Base-by-base conservation (phyloP, 129 eudicot species). In the Dittrichia graveolens region DNA sequence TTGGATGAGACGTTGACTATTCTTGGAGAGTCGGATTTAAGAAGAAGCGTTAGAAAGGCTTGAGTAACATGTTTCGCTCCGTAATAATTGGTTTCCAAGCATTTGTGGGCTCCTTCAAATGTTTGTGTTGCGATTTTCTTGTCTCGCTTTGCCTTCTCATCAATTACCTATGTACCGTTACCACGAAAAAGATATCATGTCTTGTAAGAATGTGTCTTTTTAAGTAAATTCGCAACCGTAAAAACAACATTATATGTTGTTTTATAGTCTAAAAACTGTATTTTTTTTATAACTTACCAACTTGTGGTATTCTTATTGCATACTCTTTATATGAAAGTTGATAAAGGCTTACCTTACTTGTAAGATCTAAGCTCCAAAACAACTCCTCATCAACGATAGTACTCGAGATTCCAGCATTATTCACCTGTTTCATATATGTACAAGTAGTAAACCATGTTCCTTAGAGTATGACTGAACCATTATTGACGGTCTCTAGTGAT, bases 351-450 rank as follows among this genome's bases (percentile, higher is more conserved):
- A 72, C 85, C 82, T 82, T 72, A 6, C 48, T 16, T 77, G 71
- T 65, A 37, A 82, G 82, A 58, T 74, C 18, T 65, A 83, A 24
- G 64, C 79, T 75, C 74, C 71, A 44, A 48, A 78, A 64, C 19
- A 67, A 74, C 65, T 79, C 82, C 60, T 74, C 68, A 41, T 83
- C 84, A 44, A 79, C 71, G 8, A 44, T 60, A 7, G 80, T 71
- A 58, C 84, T 79, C 16, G 61, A 0, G 34, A 83, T 37, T 53
- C 84, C 87, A 38, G 87, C 87, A 72, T 83, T 83, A 49, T 83
- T 83, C 63, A 82, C 80, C 85, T 77, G 82, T 64, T 63, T 53
- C 48, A 70, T 16, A 42, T n/a, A 31, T 53, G 7, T 41, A 34
- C 24, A 50, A 35, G 11, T 39, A 15, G 60, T 64, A 44, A 18